Percentiles rank a stretch among this genome's conserved stretches.
Evolutionary conservation across 1,284 basidiomycete species (phyloP).

Genomic region (Malassezia pachydermatis): DNA sequence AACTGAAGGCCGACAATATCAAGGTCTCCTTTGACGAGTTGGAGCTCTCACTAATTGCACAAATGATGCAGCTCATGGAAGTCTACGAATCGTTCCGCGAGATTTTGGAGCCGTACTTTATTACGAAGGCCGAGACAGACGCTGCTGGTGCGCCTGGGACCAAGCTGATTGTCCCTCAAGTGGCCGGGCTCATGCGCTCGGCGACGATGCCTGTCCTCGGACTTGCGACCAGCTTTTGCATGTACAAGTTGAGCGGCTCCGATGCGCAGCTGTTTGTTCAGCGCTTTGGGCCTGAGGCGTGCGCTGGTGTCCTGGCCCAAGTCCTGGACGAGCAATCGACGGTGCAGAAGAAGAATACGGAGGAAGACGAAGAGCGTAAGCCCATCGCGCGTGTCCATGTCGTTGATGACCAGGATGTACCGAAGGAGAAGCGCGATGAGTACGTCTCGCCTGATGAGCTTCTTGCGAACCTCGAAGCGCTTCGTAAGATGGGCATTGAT

Average conservation of each 20-base stretch:
- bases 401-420: not conserved
- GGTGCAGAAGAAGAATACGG: not conserved
- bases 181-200: not conserved
- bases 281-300: constrained; percentile 7
- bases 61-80: not conserved
- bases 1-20: too few species aligned
- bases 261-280: not conserved
- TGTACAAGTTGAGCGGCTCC: not conserved
- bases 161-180: too few species aligned
- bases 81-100: not conserved
- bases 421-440: too few species aligned
- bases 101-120: not conserved
- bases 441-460: not conserved
- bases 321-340: constrained; percentile 1
- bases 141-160: too few species aligned
- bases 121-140: too few species aligned
- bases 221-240: not conserved
- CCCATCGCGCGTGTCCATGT: not conserved
- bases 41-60: not conserved
- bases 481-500: not conserved
- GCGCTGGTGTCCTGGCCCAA: constrained; percentile 1
- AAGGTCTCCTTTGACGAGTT: not conserved
- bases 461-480: not conserved
- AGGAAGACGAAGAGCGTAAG: not conserved
- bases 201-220: not conserved